Evolutionary conservation across 306 rosid genomes (phyloP).

Genomic region (Dalbergia oliveri): DNA sequence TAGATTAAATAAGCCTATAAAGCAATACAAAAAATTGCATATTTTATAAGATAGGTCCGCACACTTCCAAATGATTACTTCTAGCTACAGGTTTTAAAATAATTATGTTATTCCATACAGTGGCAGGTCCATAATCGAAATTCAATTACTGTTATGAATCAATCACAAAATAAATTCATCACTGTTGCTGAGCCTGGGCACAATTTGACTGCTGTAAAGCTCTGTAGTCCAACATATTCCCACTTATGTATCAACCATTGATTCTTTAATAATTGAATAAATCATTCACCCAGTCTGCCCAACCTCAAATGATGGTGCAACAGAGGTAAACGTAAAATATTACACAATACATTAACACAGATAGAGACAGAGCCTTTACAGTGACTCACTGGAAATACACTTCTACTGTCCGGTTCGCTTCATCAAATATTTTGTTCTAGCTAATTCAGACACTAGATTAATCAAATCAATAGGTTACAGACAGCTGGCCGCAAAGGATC

Average conservation of each 20-base stretch:
- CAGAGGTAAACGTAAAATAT: not conserved
- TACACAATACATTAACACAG: not conserved
- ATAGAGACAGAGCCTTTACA: not conserved
- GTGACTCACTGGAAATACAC: not conserved
- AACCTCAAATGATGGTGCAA: constrained; percentile 19
- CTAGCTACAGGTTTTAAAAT: constrained; percentile 31
- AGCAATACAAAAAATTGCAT: constrained; percentile 2
- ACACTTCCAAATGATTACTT: constrained; percentile 7
- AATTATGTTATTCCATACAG: constrained; percentile 15
- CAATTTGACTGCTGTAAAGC: not conserved
- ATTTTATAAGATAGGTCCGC: constrained; percentile 2
- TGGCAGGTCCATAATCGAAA: not conserved
- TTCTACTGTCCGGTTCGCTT: not conserved
- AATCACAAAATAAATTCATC: not conserved
- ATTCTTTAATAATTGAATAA: constrained; percentile 22
- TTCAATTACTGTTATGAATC: too few relatives aligned
- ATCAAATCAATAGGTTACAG: not conserved
- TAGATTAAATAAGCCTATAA: not conserved
- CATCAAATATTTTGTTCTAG: not conserved
- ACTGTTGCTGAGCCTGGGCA: constrained; percentile 7
- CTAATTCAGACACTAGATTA: not conserved
- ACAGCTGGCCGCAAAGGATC: too few relatives aligned
- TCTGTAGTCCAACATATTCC: constrained; percentile 18
- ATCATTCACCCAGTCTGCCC: constrained; percentile 14
- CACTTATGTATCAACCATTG: not conserved